phyloP scores from a whole-genome alignment of 1,139 yeast genomes.

The Nadsonia starkeyi-henricii region DNA sequence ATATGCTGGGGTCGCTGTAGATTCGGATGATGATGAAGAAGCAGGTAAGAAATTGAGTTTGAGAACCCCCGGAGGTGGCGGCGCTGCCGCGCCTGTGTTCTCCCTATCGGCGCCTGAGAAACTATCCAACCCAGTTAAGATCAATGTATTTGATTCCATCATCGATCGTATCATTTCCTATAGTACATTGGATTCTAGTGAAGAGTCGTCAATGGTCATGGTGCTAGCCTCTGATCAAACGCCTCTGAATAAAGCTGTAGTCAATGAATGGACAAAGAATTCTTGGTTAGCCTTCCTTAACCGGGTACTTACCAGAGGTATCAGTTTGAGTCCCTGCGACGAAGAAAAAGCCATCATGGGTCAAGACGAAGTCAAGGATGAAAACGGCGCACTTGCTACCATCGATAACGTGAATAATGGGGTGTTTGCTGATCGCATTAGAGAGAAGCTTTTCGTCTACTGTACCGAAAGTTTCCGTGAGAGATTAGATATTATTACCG shows the following conservation, averaged over 20 bases:
- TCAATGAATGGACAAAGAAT: constrained; percentile 45
- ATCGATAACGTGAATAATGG: constrained; percentile 14
- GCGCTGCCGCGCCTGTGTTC: constrained; percentile 26
- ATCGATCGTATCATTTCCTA: constrained; percentile 19
- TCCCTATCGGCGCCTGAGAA: constrained; percentile 42
- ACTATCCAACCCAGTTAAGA: constrained; percentile 14
- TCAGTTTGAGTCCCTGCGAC: constrained; percentile 21
- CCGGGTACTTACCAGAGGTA: constrained; percentile 70
- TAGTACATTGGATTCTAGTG: constrained; percentile 9
- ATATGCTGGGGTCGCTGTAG: constrained; percentile 10
- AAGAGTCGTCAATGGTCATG: constrained; percentile 9
- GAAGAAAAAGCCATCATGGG: no score
- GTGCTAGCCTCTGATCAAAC: constrained; percentile 14
- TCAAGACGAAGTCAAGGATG: no score
- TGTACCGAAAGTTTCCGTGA: constrained; percentile 61
- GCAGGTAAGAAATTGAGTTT: constrained; percentile 1
- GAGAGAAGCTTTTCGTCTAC: constrained; percentile 59
- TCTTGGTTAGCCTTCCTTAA: constrained; percentile 71
- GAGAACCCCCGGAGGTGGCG: constrained; percentile 6
- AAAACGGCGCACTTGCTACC: no score
- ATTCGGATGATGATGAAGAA: constrained; percentile 15
- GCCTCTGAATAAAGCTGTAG: constrained; percentile 19
- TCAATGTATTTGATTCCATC: constrained; percentile 15
- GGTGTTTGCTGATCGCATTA: constrained; percentile 40
- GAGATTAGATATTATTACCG: constrained; percentile 64